Percentiles rank a stretch among this genome's conserved stretches.
These are phyloP conservation scores for Coemansia sp. DNA, from an alignment of 192 early-diverging fungal species.

Conservation along the genomic window DNA sequence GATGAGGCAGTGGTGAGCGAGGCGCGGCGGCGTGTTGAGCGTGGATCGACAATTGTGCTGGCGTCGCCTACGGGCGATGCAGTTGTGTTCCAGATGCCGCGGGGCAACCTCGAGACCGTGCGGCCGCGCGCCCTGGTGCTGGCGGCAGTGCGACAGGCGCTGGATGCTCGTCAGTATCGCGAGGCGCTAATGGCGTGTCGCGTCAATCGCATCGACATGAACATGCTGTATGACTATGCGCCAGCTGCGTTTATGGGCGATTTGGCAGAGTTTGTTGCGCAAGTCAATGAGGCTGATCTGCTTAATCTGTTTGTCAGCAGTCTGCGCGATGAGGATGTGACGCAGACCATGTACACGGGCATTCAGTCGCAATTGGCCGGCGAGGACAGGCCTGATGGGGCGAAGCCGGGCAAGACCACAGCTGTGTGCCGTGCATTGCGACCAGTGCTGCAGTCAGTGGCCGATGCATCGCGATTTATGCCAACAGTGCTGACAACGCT, in stretches of 20 bases:
- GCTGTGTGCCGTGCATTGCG: slow-evolving; percentile 70
- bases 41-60: slow-evolving; percentile 83
- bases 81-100: slow-evolving; percentile 79
- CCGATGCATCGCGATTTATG: slow-evolving; percentile 59
- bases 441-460: slow-evolving; percentile 55
- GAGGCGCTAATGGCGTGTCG: slow-evolving; percentile 82
- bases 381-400: background rate
- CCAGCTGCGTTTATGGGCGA: slow-evolving; percentile 68
- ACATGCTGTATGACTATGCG: slow-evolving; percentile 82
- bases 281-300: slow-evolving; percentile 79
- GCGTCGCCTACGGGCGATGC: slow-evolving; percentile 68
- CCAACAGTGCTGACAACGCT: slow-evolving; percentile 84
- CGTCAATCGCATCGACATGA: slow-evolving; percentile 90
- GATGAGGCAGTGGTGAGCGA: slow-evolving; percentile 19
- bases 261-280: slow-evolving; percentile 68
- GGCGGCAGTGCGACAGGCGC: slow-evolving; percentile 61
- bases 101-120: slow-evolving; percentile 95
- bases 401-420: slow-evolving; percentile 63
- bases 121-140: slow-evolving; percentile 87
- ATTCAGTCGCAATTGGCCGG: slow-evolving; percentile 10
- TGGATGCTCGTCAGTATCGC: slow-evolving; percentile 68
- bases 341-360: slow-evolving; percentile 72
- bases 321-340: slow-evolving; percentile 82
- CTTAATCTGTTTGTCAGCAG: slow-evolving; percentile 88
- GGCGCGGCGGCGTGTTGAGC: slow-evolving; percentile 76